phyloP scores from a whole-genome alignment of 2,329 filamentous ascomycete species.

The Botrytis fragariae region DNA sequence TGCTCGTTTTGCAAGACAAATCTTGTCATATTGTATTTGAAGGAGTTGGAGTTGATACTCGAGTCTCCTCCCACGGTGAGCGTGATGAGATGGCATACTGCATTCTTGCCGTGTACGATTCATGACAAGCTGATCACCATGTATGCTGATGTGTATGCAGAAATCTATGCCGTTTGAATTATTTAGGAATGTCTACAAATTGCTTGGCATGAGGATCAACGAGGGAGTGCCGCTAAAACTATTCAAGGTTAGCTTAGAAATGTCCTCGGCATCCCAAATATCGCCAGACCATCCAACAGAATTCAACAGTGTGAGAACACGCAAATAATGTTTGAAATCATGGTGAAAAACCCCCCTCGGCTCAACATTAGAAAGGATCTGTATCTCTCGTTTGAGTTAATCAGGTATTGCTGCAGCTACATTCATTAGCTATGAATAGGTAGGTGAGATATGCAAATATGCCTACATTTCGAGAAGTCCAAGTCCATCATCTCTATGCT shows the following conservation, averaged over 20 bases:
- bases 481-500: background rate
- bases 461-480: background rate
- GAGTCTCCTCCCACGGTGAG: too few relatives aligned
- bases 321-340: background rate
- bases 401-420: background rate
- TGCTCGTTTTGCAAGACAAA: background rate
- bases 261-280: conserved; percentile 11
- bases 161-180: background rate
- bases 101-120: background rate
- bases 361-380: background rate
- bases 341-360: background rate
- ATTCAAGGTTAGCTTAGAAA: background rate
- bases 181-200: background rate
- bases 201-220: background rate
- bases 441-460: background rate
- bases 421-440: background rate
- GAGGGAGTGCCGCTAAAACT: background rate
- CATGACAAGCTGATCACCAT: background rate
- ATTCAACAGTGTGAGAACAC: background rate
- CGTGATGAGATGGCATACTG: background rate
- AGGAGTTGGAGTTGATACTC: background rate
- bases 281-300: background rate
- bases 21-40: background rate
- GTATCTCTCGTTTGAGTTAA: background rate
- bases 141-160: background rate